Evolutionary conservation across 441 rosid species (phyloP), one percentile per base, ranked within the genome.

Genomic region (Biscutella laevigata): DNA sequence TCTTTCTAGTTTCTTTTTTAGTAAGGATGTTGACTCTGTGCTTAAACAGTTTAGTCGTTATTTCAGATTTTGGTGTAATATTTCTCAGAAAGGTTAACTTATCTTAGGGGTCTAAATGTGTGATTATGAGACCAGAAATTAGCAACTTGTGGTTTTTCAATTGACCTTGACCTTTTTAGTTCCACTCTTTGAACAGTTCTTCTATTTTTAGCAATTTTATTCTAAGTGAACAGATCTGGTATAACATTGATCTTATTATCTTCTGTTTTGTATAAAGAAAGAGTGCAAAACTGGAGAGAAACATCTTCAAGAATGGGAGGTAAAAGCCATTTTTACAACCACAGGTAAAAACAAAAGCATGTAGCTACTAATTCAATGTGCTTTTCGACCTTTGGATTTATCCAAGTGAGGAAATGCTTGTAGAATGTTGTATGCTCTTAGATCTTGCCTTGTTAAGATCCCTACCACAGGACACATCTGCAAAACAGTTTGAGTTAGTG

Each of bases 371-470:
- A 65, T 28, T 7, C 40, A 29, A 7, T n/a, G n/a, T n/a, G n/a
- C 14, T n/a, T 65, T 65, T 52, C 59, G 69, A 56, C 53, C 20
- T 51, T 73, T 73, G 44, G 76, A 69, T 64, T 61, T 73, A 51
- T 59, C 80, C 70, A 86, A 58, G 54, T 84, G 80, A 58, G 97
- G 94, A 40, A 89, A 81, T 14, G 89, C 92, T 19, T 66, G 59
- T 72, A 82, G 69, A 69, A 89, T 82, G 78, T 90, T 84, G 73
- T 69, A 69, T 9, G 89, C 80, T 35, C 80, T 64, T 27, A 86
- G 58, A 53, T 88, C 96, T 66, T 88, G 95, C 80, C 95, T 76
- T 34, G 94, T 84, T 81, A 86, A 65, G 67, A 90, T 76, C 21
- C 97, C 94, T 6, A 84, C 60, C 50, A 80, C 86, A 1, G 86